phyloP scores from a whole-genome alignment of 768 basidiomycete species.

The Lactarius sanguifluus region DNA sequence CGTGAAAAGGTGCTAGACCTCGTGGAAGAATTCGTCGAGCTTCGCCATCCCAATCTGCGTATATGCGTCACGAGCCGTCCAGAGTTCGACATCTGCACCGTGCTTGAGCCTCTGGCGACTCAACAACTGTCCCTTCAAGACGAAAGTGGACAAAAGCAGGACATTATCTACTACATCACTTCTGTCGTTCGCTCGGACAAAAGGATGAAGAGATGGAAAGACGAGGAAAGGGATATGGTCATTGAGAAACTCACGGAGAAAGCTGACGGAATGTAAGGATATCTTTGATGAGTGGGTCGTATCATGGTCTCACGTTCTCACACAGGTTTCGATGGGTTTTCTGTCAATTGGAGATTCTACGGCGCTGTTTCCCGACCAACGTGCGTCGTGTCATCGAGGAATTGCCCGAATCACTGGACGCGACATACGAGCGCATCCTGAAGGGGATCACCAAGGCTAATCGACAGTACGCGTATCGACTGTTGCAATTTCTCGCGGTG shows the following conservation, averaged over 20 bases:
- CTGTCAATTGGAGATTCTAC: not conserved
- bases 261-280: conserved; percentile 2
- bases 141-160: not conserved
- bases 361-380: not conserved
- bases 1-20: not conserved
- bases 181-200: not conserved
- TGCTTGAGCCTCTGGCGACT: not conserved
- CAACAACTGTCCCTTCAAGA: not conserved
- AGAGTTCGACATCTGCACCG: not conserved
- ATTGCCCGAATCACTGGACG: conserved; percentile 2
- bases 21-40: not conserved
- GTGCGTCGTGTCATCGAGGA: not conserved
- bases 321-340: conserved; percentile 8
- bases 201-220: not conserved
- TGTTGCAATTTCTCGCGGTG: not conserved
- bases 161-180: not conserved
- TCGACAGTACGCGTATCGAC: not conserved
- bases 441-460: not conserved
- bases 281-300: too few relatives aligned
- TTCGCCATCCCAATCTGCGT: not conserved
- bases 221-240: too few relatives aligned
- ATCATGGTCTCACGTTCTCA: not conserved
- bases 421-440: not conserved
- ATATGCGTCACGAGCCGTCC: not conserved
- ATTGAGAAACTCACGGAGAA: not conserved